Percentiles rank a stretch among this genome's conserved stretches.
phyloP scores from a whole-genome alignment of 305 asterid species.

The Lippia alba region DNA sequence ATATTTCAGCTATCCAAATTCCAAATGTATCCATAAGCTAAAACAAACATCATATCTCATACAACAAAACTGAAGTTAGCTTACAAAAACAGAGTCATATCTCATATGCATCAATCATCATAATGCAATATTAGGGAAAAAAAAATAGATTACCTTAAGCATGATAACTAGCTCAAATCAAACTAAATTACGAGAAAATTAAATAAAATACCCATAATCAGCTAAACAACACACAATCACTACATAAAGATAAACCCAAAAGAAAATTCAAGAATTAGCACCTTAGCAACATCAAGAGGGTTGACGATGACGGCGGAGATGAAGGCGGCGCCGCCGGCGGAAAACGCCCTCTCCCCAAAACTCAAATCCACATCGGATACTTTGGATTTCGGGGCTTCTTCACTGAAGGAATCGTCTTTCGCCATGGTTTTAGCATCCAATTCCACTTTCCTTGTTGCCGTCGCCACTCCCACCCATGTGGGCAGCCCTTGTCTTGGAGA shows the following conservation, averaged over 20 bases:
- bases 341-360: conserved; percentile 67
- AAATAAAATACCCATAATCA: background rate
- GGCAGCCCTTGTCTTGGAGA: conserved; percentile 56
- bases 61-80: too few relatives aligned
- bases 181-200: too few relatives aligned
- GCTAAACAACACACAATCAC: background rate
- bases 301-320: conserved; percentile 77
- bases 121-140: too few relatives aligned
- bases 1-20: too few relatives aligned
- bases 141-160: too few relatives aligned
- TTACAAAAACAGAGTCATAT: too few relatives aligned
- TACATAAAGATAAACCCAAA: background rate
- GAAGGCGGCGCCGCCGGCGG: conserved; percentile 88
- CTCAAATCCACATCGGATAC: conserved; percentile 56
- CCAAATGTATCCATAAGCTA: too few relatives aligned
- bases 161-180: too few relatives aligned
- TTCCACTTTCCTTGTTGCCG: conserved; percentile 55
- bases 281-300: conserved; percentile 98
- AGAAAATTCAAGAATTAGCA: conserved; percentile 5
- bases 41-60: too few relatives aligned
- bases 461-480: conserved; percentile 63
- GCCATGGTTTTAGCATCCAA: conserved; percentile 47
- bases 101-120: too few relatives aligned
- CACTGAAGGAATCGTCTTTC: conserved; percentile 34
- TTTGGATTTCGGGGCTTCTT: conserved; percentile 30